Conservation (phyloP, 2,329 filamentous ascomycete genomes). For the Monilinia polystroma region DNA sequence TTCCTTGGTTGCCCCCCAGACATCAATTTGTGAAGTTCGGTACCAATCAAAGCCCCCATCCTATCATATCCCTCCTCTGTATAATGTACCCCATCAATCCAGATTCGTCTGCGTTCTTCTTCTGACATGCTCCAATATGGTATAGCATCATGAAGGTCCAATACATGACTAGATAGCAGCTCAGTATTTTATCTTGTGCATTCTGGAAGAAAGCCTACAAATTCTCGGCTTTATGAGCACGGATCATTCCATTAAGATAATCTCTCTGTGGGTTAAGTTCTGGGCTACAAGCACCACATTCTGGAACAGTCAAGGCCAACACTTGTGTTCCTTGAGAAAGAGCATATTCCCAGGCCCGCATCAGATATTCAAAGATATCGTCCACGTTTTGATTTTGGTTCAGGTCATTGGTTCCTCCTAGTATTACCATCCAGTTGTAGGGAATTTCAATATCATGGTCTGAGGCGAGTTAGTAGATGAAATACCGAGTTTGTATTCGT, state of each 20-base stretch:
- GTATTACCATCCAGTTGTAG: conserved; percentile 59
- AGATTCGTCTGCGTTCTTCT: conserved; percentile 50
- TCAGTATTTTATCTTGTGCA: background rate
- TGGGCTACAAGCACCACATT: conserved; percentile 42
- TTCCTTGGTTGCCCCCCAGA: conserved; percentile 28
- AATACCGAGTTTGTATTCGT: background rate
- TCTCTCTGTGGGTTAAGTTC: conserved; percentile 43
- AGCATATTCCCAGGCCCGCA: conserved; percentile 51
- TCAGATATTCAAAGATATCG: conserved; percentile 50
- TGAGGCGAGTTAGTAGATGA: conserved; percentile 13
- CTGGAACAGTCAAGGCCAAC: conserved; percentile 63
- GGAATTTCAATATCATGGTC: conserved; percentile 28
- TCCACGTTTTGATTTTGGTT: conserved; percentile 42
- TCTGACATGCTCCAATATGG: conserved; percentile 53
- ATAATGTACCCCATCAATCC: conserved; percentile 62
- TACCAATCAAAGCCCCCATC: conserved; percentile 58
- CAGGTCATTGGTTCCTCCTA: conserved; percentile 66
- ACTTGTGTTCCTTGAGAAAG: conserved; percentile 53
- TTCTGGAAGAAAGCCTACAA: conserved; percentile 49
- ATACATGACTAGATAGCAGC: conserved; percentile 47
- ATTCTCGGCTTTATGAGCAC: conserved; percentile 48
- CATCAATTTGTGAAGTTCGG: conserved; percentile 51
- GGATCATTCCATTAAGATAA: conserved; percentile 54
- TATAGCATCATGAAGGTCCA: conserved; percentile 55
- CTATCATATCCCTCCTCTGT: conserved; percentile 59